Conservation (phyloP, 768 basidiomycete genomes). For the Auricularia auricula-judae region DNA sequence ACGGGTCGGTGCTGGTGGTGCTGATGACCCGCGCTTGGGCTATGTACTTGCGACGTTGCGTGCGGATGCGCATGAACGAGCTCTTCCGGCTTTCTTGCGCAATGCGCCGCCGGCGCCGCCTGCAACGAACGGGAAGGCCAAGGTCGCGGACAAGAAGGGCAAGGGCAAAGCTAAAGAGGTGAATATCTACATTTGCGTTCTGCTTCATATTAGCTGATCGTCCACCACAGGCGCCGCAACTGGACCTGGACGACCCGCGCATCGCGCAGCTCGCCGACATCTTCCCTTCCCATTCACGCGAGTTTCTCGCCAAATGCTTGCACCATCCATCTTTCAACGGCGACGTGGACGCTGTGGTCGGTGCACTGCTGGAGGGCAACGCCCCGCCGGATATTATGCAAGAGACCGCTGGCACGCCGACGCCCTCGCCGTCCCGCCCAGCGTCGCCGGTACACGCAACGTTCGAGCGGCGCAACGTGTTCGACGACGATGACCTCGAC, state of each 20-base stretch:
- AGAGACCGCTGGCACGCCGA: background rate
- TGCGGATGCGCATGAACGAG: constrained; percentile 26
- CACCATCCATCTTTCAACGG: constrained; percentile 37
- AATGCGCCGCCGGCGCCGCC: constrained; percentile 48
- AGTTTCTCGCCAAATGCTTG: constrained; percentile 52
- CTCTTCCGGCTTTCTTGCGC: constrained; percentile 25
- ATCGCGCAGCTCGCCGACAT: constrained; percentile 66
- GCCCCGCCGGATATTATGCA: constrained; percentile 29
- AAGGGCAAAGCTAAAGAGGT: constrained; percentile 28
- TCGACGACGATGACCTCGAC: constrained; percentile 65
- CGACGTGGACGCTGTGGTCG: constrained; percentile 51
- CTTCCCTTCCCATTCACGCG: constrained; percentile 47
- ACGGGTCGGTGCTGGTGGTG: constrained; percentile 8
- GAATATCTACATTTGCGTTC: background rate
- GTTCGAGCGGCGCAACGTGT: constrained; percentile 47
- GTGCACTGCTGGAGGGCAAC: constrained; percentile 65
- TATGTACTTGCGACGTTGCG: background rate
- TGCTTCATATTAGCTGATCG: background rate
- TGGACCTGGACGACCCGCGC: constrained; percentile 35
- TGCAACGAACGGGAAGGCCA: constrained; percentile 14
- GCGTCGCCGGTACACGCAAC: constrained; percentile 14
- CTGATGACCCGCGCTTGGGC: background rate
- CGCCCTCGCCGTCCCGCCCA: background rate
- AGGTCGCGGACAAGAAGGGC: constrained; percentile 18
- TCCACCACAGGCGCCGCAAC: constrained; percentile 23